Evolutionary conservation across 2,329 filamentous ascomycete species (phyloP).

Genomic region (Furcasterigmium furcatum): DNA sequence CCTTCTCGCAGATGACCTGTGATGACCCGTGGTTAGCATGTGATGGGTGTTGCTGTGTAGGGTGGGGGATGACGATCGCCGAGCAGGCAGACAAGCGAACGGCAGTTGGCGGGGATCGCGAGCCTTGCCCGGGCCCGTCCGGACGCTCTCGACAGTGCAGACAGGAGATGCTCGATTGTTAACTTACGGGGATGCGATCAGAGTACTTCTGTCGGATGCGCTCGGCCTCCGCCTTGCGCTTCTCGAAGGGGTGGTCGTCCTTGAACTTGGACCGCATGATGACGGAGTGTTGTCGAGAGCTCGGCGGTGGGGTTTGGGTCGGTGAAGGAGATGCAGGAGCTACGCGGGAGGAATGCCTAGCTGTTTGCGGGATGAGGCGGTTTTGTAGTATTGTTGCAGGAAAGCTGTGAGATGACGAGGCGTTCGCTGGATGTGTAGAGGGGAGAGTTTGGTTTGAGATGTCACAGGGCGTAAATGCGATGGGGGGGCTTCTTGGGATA

Average conservation of each 20-base stretch:
- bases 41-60: not conserved
- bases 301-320: slow-evolving; percentile 11
- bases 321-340: not conserved
- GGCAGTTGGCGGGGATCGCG: no score
- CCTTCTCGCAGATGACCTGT: slow-evolving; percentile 99
- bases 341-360: slow-evolving; percentile 7
- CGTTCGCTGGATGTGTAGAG: slow-evolving; percentile 10
- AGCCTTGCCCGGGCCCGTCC: not conserved
- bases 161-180: not conserved
- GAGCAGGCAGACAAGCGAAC: not conserved
- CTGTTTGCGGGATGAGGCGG: slow-evolving; percentile 7
- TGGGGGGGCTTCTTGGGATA: no score
- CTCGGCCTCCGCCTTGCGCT: slow-evolving; percentile 99
- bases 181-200: slow-evolving; percentile 92
- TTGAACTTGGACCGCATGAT: slow-evolving; percentile 99
- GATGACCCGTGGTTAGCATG: slow-evolving; percentile 16
- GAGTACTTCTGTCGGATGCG: slow-evolving; percentile 98
- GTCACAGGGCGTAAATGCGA: no score
- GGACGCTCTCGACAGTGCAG: not conserved
- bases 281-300: slow-evolving; percentile 27
- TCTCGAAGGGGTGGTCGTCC: slow-evolving; percentile 99
- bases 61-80: slow-evolving; percentile 1
- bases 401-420: no score
- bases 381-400: no score
- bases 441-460: slow-evolving; percentile 9